phyloP scores from a whole-genome alignment of 345 rosid species.

The Ailanthus altissimus region DNA sequence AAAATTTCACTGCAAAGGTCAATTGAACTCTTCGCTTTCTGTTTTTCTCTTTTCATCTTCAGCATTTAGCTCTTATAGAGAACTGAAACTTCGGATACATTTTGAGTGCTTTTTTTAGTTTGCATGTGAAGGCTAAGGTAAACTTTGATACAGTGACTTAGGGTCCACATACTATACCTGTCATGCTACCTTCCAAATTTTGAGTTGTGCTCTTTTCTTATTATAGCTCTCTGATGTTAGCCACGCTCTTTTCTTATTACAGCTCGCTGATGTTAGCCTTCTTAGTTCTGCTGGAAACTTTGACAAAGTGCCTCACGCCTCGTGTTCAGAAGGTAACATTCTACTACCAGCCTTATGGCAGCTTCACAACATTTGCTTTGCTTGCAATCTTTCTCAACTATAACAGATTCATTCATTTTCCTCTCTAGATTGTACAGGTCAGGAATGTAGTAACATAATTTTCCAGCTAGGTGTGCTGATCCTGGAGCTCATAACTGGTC shows the following conservation, averaged over 20 bases:
- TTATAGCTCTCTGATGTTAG: slow-evolving; percentile 27
- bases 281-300: slow-evolving; percentile 35
- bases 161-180: too few relatives aligned
- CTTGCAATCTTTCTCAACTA: background rate
- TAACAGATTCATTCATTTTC: background rate
- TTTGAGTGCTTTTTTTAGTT: too few relatives aligned
- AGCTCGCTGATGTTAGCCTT: slow-evolving; percentile 74
- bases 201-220: too few relatives aligned
- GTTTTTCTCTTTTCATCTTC: slow-evolving; percentile 1
- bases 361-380: too few relatives aligned
- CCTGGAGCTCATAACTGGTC: slow-evolving; percentile 87
- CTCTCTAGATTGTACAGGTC: slow-evolving; percentile 44
- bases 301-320: slow-evolving; percentile 34
- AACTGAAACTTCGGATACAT: background rate
- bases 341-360: background rate
- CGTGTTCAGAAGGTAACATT: slow-evolving; percentile 55
- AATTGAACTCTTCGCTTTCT: background rate
- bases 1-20: slow-evolving; percentile 84
- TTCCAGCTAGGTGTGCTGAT: slow-evolving; percentile 88
- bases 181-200: too few relatives aligned
- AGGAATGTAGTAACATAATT: slow-evolving; percentile 54
- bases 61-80: background rate
- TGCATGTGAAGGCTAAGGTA: too few relatives aligned
- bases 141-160: too few relatives aligned
- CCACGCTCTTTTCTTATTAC: slow-evolving; percentile 20